Conservation (phyloP, 1,284 basidiomycete genomes). For the Microbotryum lychnidis-dioicae region DNA sequence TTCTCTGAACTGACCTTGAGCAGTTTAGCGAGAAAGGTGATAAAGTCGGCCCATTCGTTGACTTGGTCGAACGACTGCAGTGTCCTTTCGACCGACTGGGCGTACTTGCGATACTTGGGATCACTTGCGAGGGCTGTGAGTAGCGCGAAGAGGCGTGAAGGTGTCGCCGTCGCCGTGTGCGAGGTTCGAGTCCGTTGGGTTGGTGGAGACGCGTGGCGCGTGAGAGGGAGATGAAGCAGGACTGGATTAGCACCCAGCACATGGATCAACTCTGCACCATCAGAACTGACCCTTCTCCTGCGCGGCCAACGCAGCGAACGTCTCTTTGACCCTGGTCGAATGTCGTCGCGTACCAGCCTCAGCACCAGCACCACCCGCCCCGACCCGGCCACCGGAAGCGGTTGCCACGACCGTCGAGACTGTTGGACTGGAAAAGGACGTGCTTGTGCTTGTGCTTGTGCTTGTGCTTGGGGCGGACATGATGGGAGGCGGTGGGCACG, state of each 20-base stretch:
- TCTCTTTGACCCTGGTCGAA: constrained; percentile 4
- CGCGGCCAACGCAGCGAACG: constrained; percentile 10
- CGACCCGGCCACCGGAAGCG: too few relatives aligned
- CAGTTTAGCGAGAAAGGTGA: constrained; percentile 88
- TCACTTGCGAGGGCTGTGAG: constrained; percentile 45
- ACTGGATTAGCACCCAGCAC: background rate
- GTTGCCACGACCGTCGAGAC: too few relatives aligned
- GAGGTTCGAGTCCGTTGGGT: background rate
- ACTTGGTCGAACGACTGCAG: constrained; percentile 90
- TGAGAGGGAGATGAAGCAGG: background rate
- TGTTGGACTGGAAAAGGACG: too few relatives aligned
- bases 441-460: too few relatives aligned
- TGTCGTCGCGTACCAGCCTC: too few relatives aligned
- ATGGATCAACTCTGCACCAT: too few relatives aligned
- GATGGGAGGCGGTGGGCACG: too few relatives aligned
- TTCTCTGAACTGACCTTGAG: constrained; percentile 60
- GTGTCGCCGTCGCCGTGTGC: background rate
- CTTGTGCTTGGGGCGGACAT: too few relatives aligned
- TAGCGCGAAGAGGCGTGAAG: background rate
- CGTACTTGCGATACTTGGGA: constrained; percentile 94
- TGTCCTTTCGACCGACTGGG: constrained; percentile 80
- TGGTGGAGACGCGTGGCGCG: too few relatives aligned
- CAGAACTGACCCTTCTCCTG: constrained; percentile 14
- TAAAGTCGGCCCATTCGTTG: constrained; percentile 99
- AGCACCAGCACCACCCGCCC: too few relatives aligned